phyloP scores from a whole-genome alignment of 2,329 filamentous ascomycete species.

The Coleophoma cylindrospora region DNA sequence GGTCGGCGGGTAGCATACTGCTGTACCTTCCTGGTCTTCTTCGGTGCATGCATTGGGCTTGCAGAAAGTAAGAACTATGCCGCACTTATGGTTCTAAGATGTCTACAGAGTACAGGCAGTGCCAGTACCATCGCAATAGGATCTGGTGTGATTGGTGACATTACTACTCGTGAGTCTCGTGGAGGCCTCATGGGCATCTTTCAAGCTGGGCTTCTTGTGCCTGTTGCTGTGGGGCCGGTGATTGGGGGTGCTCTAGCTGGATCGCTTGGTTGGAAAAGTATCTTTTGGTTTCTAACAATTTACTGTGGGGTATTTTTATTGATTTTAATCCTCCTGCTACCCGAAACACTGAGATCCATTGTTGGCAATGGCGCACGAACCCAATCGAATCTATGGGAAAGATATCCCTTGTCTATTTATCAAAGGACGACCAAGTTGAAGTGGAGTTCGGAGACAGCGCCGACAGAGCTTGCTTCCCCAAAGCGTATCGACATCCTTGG shows the following conservation, averaged over 20 bases:
- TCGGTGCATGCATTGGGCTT: constrained; percentile 38
- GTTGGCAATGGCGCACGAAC: constrained; percentile 20
- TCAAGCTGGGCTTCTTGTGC: constrained; percentile 3
- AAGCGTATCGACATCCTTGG: constrained; percentile 17
- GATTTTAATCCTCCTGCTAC: constrained; percentile 9
- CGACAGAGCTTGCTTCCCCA: background rate
- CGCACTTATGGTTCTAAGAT: constrained; percentile 44
- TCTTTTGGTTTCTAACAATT: constrained; percentile 47
- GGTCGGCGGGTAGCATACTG: constrained; percentile 50
- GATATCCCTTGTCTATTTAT: background rate
- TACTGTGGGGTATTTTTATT: constrained; percentile 31
- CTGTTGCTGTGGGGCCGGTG: constrained; percentile 35
- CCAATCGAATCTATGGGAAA: constrained; percentile 11
- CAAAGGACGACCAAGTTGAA: background rate
- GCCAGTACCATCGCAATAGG: constrained; percentile 53
- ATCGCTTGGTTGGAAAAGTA: constrained; percentile 38
- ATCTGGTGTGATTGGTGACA: constrained; percentile 56
- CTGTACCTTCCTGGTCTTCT: constrained; percentile 39
- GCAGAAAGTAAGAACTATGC: constrained; percentile 35
- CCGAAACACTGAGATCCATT: constrained; percentile 17
- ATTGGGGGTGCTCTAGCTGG: constrained; percentile 41
- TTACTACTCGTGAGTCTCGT: constrained; percentile 53
- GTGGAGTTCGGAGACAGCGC: background rate
- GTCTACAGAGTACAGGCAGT: constrained; percentile 52
- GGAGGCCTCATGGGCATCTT: constrained; percentile 35